These are phyloP conservation scores for Stachybotrys elegans DNA, from an alignment of 2,329 filamentous ascomycete species.

Conservation along the genomic window DNA sequence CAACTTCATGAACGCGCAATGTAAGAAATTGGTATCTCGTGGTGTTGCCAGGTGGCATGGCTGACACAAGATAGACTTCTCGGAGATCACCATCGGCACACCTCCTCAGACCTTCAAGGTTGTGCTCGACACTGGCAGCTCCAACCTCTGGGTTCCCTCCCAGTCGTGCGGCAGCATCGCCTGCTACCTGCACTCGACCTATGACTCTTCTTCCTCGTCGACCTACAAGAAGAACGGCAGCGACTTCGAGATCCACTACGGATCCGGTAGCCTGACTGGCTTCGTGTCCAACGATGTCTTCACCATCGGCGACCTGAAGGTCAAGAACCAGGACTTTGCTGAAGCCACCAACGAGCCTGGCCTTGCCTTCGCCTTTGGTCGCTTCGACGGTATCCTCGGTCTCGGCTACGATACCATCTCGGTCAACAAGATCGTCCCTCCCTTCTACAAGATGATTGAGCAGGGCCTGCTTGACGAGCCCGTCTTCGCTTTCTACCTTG, in stretches of 20 bases:
- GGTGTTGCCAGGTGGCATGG: constrained; percentile 14
- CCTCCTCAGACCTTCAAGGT: constrained; percentile 97
- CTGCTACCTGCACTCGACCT: constrained; percentile 96
- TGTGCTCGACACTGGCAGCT: constrained; percentile 95
- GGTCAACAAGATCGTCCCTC: constrained; percentile 91
- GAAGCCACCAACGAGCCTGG: constrained; percentile 95
- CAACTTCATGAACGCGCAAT: constrained; percentile 99
- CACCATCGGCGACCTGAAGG: constrained; percentile 79
- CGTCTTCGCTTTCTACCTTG: constrained; percentile 95
- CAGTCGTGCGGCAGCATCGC: constrained; percentile 88
- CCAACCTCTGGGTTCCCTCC: constrained; percentile 98
- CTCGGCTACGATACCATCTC: constrained; percentile 93
- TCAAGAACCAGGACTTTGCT: constrained; percentile 90
- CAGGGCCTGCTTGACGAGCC: constrained; percentile 86
- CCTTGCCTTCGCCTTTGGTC: constrained; percentile 93
- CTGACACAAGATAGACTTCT: constrained; percentile 66
- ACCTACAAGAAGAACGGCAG: constrained; percentile 93
- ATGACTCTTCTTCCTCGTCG: constrained; percentile 84
- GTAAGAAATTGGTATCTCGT: too few species aligned
- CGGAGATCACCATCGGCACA: constrained; percentile 87
- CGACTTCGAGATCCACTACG: constrained; percentile 89
- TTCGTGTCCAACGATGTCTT: constrained; percentile 88
- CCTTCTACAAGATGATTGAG: constrained; percentile 94
- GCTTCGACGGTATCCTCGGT: constrained; percentile 95
- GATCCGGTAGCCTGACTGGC: constrained; percentile 88